Percentiles rank a stretch among this genome's conserved stretches.
Evolutionary conservation across 257 asterid species (phyloP).

Genomic region (Eucommia ulmoides): DNA sequence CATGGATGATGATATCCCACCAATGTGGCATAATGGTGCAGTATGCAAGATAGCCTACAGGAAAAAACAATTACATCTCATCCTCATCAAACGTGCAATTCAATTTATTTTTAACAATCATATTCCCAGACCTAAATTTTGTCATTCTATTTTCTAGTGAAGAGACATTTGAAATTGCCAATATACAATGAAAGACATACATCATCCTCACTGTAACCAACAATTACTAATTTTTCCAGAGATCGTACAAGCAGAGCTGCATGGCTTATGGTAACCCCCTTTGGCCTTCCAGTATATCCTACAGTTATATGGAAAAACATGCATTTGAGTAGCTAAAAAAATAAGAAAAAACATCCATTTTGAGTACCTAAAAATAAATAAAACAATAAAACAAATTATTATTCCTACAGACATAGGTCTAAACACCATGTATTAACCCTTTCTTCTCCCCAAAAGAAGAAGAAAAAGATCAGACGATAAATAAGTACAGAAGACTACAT

Average conservation of each 20-base stretch:
- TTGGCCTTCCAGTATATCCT: conserved; percentile 94
- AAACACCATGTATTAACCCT: too few relatives aligned
- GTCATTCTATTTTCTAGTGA: too few relatives aligned
- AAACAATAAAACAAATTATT: not conserved
- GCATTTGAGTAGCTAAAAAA: too few relatives aligned
- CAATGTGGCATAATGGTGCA: conserved; percentile 84
- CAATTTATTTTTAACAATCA: too few relatives aligned
- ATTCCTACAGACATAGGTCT: not conserved
- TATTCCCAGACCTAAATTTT: too few relatives aligned
- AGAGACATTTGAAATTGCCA: too few relatives aligned
- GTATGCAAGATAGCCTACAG: conserved; percentile 77
- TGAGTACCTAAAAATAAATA: too few relatives aligned
- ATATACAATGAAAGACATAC: conserved; percentile 23
- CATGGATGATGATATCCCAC: conserved; percentile 89
- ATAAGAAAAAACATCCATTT: not conserved
- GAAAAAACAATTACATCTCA: not conserved
- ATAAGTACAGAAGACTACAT: too few relatives aligned
- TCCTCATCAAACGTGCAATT: too few relatives aligned
- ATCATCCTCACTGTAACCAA: conserved; percentile 70
- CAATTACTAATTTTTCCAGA: conserved; percentile 71
- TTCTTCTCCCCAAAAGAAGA: too few relatives aligned
- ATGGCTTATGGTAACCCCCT: conserved; percentile 73
- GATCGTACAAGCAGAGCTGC: conserved; percentile 68
- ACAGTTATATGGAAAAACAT: too few relatives aligned
- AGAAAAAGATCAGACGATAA: not conserved